phyloP scores from a whole-genome alignment of 768 basidiomycete species.

The Psilocybe subaeruginosa region DNA sequence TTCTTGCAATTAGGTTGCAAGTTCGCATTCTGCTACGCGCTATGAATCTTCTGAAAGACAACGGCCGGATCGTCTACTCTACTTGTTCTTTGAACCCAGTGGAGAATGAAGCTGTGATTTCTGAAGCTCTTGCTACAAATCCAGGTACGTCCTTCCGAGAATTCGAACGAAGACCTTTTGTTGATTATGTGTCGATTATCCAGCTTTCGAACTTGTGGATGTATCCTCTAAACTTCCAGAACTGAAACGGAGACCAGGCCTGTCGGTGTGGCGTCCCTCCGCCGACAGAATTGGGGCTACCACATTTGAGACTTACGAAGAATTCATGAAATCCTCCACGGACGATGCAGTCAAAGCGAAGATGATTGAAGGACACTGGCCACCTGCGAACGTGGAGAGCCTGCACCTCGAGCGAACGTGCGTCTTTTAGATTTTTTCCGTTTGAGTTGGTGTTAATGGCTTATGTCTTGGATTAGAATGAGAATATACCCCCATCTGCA shows the following conservation, averaged over 20 bases:
- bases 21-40: conserved; percentile 90
- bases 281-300: conserved; percentile 54
- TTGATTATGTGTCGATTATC: background rate
- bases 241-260: conserved; percentile 76
- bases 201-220: conserved; percentile 81
- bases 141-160: conserved; percentile 49
- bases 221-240: conserved; percentile 71
- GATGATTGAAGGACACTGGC: conserved; percentile 79
- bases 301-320: conserved; percentile 62
- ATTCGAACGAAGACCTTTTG: background rate
- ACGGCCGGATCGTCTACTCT: conserved; percentile 96
- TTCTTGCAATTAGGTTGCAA: conserved; percentile 64
- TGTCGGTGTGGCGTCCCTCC: conserved; percentile 79
- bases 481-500: conserved; percentile 95
- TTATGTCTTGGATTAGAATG: conserved; percentile 50
- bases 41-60: conserved; percentile 82
- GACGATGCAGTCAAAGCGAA: conserved; percentile 58
- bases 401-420: conserved; percentile 78
- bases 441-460: background rate
- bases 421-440: conserved; percentile 16
- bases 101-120: conserved; percentile 96
- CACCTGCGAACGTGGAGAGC: conserved; percentile 62
- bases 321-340: conserved; percentile 53
- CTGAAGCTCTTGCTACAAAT: conserved; percentile 74
- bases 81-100: conserved; percentile 97